Conservation (phyloP, 495 filamentous ascomycete genomes). For the Aspergillus baeticus region DNA sequence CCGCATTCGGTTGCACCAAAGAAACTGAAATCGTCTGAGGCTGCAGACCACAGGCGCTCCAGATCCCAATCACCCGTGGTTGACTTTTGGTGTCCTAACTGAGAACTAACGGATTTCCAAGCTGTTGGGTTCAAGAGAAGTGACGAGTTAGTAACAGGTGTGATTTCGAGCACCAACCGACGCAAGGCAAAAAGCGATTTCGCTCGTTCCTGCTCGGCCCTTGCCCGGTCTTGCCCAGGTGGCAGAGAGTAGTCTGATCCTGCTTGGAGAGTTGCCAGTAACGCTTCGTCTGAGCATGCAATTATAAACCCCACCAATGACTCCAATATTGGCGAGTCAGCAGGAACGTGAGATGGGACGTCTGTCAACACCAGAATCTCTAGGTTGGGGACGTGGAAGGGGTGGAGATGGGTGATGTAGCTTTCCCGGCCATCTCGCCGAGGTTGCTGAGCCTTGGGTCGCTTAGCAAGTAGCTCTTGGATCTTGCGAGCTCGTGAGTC, state of each 20-base stretch:
- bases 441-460: slow-evolving; percentile 33
- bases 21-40: slow-evolving; percentile 62
- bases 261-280: slow-evolving; percentile 55
- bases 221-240: slow-evolving; percentile 42
- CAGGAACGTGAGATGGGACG: slow-evolving; percentile 52
- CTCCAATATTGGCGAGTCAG: slow-evolving; percentile 41
- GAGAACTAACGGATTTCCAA: slow-evolving; percentile 38
- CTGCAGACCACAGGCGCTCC: slow-evolving; percentile 60
- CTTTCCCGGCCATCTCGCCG: slow-evolving; percentile 28
- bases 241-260: slow-evolving; percentile 49
- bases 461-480: slow-evolving; percentile 35
- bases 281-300: slow-evolving; percentile 57
- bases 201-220: slow-evolving; percentile 42
- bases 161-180: slow-evolving; percentile 57
- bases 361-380: slow-evolving; percentile 58
- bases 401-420: slow-evolving; percentile 48
- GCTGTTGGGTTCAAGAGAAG: slow-evolving; percentile 22
- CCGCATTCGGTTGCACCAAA: slow-evolving; percentile 62
- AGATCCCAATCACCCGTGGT: slow-evolving; percentile 61
- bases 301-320: slow-evolving; percentile 57
- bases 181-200: slow-evolving; percentile 54
- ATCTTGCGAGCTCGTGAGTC: slow-evolving; percentile 29
- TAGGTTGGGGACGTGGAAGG: slow-evolving; percentile 56
- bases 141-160: slow-evolving; percentile 27
- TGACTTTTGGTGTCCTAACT: slow-evolving; percentile 46